Conservation (phyloP, 345 rosid genomes). For the Limnanthes douglasii region DNA sequence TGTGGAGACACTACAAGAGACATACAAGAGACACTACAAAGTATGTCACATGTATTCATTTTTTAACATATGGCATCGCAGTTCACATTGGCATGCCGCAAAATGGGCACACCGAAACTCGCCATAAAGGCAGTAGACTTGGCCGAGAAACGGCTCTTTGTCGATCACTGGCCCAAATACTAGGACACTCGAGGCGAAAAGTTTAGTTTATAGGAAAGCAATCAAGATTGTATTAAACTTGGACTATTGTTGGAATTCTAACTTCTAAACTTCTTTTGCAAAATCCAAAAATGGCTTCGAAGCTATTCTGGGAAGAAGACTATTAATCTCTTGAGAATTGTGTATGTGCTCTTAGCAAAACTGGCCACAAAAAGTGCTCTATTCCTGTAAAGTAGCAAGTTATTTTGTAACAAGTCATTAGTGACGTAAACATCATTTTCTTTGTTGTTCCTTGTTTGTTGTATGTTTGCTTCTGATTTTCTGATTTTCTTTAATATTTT, state of each 20-base stretch:
- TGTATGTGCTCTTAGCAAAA: slow-evolving; percentile 52
- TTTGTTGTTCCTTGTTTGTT: too few species aligned
- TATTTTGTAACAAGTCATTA: slow-evolving; percentile 41
- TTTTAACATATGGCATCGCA: slow-evolving; percentile 9
- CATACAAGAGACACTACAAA: not conserved
- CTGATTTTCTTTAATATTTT: too few species aligned
- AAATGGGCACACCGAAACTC: slow-evolving; percentile 54
- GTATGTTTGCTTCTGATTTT: too few species aligned
- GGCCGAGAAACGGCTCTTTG: slow-evolving; percentile 57
- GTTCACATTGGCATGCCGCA: slow-evolving; percentile 89
- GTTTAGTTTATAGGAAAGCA: slow-evolving; percentile 75
- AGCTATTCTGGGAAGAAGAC: slow-evolving; percentile 73
- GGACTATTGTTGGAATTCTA: slow-evolving; percentile 74
- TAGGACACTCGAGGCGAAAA: slow-evolving; percentile 68
- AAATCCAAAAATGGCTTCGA: slow-evolving; percentile 53
- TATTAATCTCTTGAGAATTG: slow-evolving; percentile 63
- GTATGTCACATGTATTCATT: not conserved
- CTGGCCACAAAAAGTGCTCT: slow-evolving; percentile 56
- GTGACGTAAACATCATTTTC: too few species aligned
- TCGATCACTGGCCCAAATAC: slow-evolving; percentile 79
- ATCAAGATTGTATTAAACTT: slow-evolving; percentile 63
- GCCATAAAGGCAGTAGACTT: slow-evolving; percentile 54
- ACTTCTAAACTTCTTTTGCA: slow-evolving; percentile 51
- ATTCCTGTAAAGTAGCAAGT: slow-evolving; percentile 63
- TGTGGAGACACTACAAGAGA: too few species aligned